phyloP scores from a whole-genome alignment of 108 stramenopile species.

The Skeletonema menzelii region DNA sequence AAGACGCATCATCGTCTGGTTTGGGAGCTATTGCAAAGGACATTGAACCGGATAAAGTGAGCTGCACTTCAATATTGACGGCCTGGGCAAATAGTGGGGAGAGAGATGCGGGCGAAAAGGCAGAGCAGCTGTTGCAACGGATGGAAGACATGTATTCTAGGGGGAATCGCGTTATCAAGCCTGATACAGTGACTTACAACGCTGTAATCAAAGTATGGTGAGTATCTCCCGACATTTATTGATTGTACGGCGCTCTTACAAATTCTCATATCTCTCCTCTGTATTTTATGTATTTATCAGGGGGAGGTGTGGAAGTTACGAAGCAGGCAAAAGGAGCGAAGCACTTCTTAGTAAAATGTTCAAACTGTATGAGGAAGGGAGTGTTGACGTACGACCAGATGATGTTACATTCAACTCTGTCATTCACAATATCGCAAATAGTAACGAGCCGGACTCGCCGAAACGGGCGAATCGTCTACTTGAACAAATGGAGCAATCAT shows the following conservation, averaged over 20 bases:
- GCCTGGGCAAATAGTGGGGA: constrained; percentile 35
- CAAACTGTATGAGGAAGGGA: constrained; percentile 12
- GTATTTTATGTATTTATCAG: neutral
- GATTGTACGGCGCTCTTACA: neutral
- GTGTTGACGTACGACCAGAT: constrained; percentile 36
- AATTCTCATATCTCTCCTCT: neutral
- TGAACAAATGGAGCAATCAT: constrained; percentile 49
- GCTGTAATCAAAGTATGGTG: constrained; percentile 63
- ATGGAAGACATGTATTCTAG: constrained; percentile 21
- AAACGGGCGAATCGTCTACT: constrained; percentile 41
- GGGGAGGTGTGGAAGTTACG: constrained; percentile 24
- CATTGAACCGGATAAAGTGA: constrained; percentile 39
- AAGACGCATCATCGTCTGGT: constrained; percentile 12
- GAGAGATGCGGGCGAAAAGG: constrained; percentile 35
- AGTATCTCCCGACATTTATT: constrained; percentile 2
- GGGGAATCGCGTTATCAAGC: constrained; percentile 25
- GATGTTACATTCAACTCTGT: constrained; percentile 48
- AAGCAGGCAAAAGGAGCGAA: constrained; percentile 29
- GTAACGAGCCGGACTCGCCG: constrained; percentile 41
- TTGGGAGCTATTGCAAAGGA: constrained; percentile 5
- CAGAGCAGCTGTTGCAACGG: constrained; percentile 29
- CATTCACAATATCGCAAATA: constrained; percentile 49
- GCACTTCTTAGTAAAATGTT: constrained; percentile 39
- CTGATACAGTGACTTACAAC: constrained; percentile 61
- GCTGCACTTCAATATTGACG: constrained; percentile 32